Conservation (phyloP, 768 basidiomycete genomes). For the Suillus tomentosus region DNA sequence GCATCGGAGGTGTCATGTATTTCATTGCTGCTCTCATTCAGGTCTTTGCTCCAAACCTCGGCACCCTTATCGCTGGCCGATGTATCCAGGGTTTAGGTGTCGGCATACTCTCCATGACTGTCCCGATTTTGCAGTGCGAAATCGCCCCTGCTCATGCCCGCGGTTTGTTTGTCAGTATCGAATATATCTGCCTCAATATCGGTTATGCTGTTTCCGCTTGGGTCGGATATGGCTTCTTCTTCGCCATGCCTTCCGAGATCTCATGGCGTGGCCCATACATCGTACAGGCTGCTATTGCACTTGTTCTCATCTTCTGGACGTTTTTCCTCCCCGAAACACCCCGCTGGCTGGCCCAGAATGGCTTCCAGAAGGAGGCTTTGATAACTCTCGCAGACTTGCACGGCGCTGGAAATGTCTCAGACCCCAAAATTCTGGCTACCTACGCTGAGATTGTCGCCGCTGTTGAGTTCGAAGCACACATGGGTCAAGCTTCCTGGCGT, state of each 20-base stretch:
- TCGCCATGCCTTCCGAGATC: constrained; percentile 45
- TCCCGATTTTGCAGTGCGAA: constrained; percentile 51
- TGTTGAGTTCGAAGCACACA: constrained; percentile 40
- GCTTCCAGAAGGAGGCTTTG: constrained; percentile 51
- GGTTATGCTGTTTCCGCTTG: constrained; percentile 53
- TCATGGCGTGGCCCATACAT: constrained; percentile 61
- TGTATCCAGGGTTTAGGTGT: constrained; percentile 51
- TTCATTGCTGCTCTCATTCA: constrained; percentile 51
- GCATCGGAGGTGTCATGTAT: constrained; percentile 51
- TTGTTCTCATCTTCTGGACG: constrained; percentile 48
- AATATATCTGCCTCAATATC: constrained; percentile 52
- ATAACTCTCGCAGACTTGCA: constrained; percentile 59
- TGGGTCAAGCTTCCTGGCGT: constrained; percentile 46
- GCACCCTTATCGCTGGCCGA: constrained; percentile 42
- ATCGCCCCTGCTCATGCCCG: constrained; percentile 49
- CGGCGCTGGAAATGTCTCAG: constrained; percentile 46
- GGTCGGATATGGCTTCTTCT: constrained; percentile 53
- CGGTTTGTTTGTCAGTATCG: constrained; percentile 55
- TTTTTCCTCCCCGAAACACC: constrained; percentile 54
- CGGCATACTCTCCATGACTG: constrained; percentile 53
- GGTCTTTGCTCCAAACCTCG: constrained; percentile 48
- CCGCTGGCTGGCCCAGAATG: constrained; percentile 57
- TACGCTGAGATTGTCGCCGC: constrained; percentile 45
- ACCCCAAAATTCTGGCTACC: constrained; percentile 44
- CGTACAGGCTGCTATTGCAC: constrained; percentile 52